These are phyloP conservation scores for Polysphondylium violaceum DNA, from an alignment of 78 protist species.

Conservation along the genomic window DNA sequence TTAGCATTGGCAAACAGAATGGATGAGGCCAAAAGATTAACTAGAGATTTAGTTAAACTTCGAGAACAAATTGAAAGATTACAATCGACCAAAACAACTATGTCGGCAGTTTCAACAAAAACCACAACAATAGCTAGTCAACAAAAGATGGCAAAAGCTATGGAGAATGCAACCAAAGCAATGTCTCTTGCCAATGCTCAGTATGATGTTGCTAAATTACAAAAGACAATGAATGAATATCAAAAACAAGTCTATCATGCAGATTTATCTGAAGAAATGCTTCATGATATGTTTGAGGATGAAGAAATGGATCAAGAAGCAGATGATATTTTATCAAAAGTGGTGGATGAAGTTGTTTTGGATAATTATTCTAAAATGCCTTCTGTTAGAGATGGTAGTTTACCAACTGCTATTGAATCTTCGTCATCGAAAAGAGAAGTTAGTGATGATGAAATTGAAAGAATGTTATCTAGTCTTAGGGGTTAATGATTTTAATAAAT, in stretches of 20 bases:
- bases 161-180: slow-evolving; percentile 53
- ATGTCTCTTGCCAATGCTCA: slow-evolving; percentile 36
- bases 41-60: slow-evolving; percentile 43
- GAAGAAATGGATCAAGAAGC: slow-evolving; percentile 71
- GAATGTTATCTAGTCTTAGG: background rate
- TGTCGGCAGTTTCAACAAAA: slow-evolving; percentile 47
- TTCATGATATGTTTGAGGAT: slow-evolving; percentile 79
- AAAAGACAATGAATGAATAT: slow-evolving; percentile 69
- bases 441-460: background rate
- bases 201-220: slow-evolving; percentile 26
- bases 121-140: slow-evolving; percentile 23
- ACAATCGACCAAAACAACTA: slow-evolving; percentile 44
- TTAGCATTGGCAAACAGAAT: slow-evolving; percentile 26
- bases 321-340: slow-evolving; percentile 42
- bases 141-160: slow-evolving; percentile 44
- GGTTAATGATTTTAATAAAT: too few relatives aligned
- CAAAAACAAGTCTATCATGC: slow-evolving; percentile 57
- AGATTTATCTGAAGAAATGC: slow-evolving; percentile 57
- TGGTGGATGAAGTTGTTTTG: slow-evolving; percentile 55
- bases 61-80: slow-evolving; percentile 60
- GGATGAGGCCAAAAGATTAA: slow-evolving; percentile 50
- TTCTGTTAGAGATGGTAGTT: background rate
- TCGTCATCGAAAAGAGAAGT: background rate
- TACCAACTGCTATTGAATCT: background rate
- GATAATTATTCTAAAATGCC: slow-evolving; percentile 48